Evolutionary conservation across 768 basidiomycete genomes (phyloP), one percentile per base, ranked within the genome.

Genomic region (Leccinellum luteum): DNA sequence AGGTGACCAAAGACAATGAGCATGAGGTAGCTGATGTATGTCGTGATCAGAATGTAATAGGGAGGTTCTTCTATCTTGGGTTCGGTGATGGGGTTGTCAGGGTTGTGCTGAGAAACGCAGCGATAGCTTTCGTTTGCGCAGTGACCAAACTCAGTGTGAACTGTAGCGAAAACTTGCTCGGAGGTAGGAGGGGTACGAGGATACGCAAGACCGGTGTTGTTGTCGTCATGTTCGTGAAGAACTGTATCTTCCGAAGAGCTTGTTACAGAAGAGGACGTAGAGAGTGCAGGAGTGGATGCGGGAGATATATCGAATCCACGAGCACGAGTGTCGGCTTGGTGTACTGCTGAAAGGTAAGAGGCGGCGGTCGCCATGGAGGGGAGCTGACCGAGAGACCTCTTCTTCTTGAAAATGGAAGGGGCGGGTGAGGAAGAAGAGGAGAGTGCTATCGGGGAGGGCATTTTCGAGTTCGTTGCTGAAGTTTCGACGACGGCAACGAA

Each of bases 101-200:
- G 72, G 10, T 79, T 75, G 68, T 92, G 86, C 59, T 83, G 77
- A 1, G 88, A 88, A 13, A 76, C 81, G 63, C 84, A 80, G n/a
- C 93, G 79, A 69, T 84, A 91, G 25, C 77, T 77, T 60, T 90
- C 84, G 65, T 93, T 86, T 25, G 83, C 85, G 66, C 91, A 94
- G 72, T 94, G 92, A 1, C 95, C 95, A 69, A 95, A 98, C 75
- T 98, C 95, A 25, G 90, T 82, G 75, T 98, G 91, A 41, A 89
- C 80, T 13, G 89, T 90, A 41, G 75, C 81, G 70, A 89, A 90
- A 28, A 86, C 79, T 66, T 92, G 87, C 68, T 89, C 86, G 0
- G 90, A 92, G 35, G 87, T 92, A 1, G 91, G 91, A 2, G 91
- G 85, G n/a, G 74, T 75, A 49, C 75, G 66, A 17, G 89, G 89